Evolutionary conservation across 1,284 basidiomycete species (phyloP), one percentile per base, ranked within the genome.

Genomic region (Pholiota adiposa): DNA sequence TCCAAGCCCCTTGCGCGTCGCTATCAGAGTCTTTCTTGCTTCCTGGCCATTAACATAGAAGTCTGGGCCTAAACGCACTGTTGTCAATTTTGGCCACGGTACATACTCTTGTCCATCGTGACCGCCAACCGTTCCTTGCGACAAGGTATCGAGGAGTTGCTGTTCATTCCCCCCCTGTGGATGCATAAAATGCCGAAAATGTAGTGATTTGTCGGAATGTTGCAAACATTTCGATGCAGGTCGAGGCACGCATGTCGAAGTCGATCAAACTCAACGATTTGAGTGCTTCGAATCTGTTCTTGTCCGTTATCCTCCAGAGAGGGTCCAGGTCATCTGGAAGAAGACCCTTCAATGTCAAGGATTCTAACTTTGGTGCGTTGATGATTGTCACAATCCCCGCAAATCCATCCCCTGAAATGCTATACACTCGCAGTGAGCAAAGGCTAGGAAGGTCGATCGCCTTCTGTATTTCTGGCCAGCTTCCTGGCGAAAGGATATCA

Each of bases 311-410:
- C 4, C 67, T 56, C 31, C 69, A 70, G 51, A 79, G 69, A 3
- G 56, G 58, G 53, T 76, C 72, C 0, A 78, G 68, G 57, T 80
- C 79, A 46, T 68, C 63, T 29, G 76, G 73, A 29, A 75, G 74
- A 12, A 75, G 65, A 16, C 70, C 73, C 57, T 79, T 78, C 54
- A 81, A 65, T 6, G 71, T 69, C 40, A 81, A 64, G 14, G 73
- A 75, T 31, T 72, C 64, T n/a, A 81, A 67, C 21, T 56, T 53
- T 2, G 77, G 75, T 0, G 78, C 75, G n/a, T 70, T 61, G 25
- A 80, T 71, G 16, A 63, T 63, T 4, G 71, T 58, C 33, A 79
- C 67, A 7, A 79, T 57, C 2, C 69, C 68, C 49, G 70, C 67
- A 59, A 75, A 78, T 7, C 73, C 69, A 21, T 61, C 53, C 3